Evolutionary conservation across 108 stramenopile species (phyloP), one percentile per base, ranked within the genome.

Genomic region (Cyclostephanos invisitatus): DNA sequence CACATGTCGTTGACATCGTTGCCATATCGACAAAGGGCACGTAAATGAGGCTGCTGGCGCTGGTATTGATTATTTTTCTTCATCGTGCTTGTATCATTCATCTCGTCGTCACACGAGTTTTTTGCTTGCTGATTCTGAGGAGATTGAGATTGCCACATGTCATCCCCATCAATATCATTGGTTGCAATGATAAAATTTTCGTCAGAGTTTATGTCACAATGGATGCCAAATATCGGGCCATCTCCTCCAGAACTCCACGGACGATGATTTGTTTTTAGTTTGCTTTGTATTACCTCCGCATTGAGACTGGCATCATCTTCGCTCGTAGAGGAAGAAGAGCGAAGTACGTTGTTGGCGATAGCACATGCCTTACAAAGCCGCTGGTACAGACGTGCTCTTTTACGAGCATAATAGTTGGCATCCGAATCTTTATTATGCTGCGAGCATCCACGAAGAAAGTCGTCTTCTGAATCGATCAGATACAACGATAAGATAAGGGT

Each of bases 161-260:
- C 78, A 63, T 70, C 68, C 0, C 58, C 78, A 48, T 76, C 78
- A 56, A 67, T 27, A 24, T 35, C 27, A 73, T 70, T 37, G 42
- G 51, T 37, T 20, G 54, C 36, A 55, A 66, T 29, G 51, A 29
- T 29, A 17, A 60, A 38, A 27, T 62, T 12, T 14, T 58, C 58
- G 51, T 77, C 69, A 17, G 64, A 58, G 36, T 22, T 18, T 7
- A 48, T n/a, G 46, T 51, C 25, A 37, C 70, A 70, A 58, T 87
- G 85, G 10, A 89, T 65, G n/a, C 88, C 91, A 73, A 92, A 92
- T 8, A 92, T 77, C 17, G 85, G 86, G 3, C 91, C 91, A 65
- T 92, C 91, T 15, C 87, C 91, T 15, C 91, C 88, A 25, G 62
- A 67, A 47, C 78, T 73, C 87, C 88, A 91, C 22, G 62, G 84